A percentile compares a stretch with the other conserved stretches of the same genome.
These are phyloP conservation scores for Ustilago vetiveriae DNA, from an alignment of 1,284 basidiomycete species.

Conservation along the genomic window DNA sequence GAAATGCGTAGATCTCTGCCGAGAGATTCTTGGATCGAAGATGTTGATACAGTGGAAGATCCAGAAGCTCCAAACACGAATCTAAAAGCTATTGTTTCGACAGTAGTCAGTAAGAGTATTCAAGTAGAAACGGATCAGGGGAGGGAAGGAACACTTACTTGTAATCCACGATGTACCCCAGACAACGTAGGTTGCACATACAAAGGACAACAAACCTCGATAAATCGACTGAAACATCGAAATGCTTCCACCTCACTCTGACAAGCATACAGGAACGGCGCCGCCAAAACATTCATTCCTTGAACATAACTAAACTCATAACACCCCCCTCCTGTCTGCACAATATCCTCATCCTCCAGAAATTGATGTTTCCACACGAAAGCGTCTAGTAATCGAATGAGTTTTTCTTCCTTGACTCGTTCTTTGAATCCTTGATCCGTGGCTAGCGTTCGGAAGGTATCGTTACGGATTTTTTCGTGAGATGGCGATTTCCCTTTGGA, in stretches of 20 bases:
- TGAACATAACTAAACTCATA: conserved; percentile 89
- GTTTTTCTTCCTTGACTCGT: conserved; percentile 92
- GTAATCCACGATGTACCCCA: conserved; percentile 91
- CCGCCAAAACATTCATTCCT: conserved; percentile 97
- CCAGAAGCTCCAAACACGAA: conserved; percentile 86
- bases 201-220: conserved; percentile 88
- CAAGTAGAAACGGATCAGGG: too few species aligned
- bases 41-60: conserved; percentile 82
- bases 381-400: conserved; percentile 91
- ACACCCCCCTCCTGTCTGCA: conserved; percentile 68
- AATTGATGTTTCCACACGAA: conserved; percentile 96
- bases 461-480: conserved; percentile 70
- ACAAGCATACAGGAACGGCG: conserved; percentile 95
- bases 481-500: conserved; percentile 48
- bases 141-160: conserved; percentile 72
- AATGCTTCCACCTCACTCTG: conserved; percentile 96
- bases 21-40: conserved; percentile 89
- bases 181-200: conserved; percentile 95
- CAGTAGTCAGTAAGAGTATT: too few species aligned
- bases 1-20: conserved; percentile 97
- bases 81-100: conserved; percentile 91
- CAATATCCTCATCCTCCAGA: conserved; percentile 69
- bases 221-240: conserved; percentile 91
- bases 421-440: conserved; percentile 95
- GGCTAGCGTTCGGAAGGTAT: conserved; percentile 81